A percentile compares a stretch with the other conserved stretches of the same genome.
Evolutionary conservation across 192 early-diverging fungal genomes (phyloP).

Genomic region (Mortierella alpina): DNA sequence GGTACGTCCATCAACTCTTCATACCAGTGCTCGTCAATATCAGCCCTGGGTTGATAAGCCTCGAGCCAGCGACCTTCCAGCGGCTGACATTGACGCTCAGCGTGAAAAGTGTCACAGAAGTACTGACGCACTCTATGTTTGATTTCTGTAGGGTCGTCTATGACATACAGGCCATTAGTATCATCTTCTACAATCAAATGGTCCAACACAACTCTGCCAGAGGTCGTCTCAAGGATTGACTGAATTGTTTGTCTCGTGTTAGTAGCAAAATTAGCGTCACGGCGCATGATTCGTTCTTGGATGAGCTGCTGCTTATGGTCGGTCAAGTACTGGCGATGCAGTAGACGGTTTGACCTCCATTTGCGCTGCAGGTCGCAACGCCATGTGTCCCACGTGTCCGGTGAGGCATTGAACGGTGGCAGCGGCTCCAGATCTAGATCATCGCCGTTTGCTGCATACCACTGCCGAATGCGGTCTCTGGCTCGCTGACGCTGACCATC

Average conservation of each 20-base stretch:
- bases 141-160: conserved; percentile 8
- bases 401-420: neutral
- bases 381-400: conserved; percentile 1
- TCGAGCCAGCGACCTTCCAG: neutral
- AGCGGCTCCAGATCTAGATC: neutral
- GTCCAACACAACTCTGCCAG: conserved; percentile 1
- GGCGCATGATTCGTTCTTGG: conserved; percentile 3
- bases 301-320: neutral
- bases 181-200: conserved; percentile 8
- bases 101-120: conserved; percentile 17
- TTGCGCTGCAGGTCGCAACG: neutral
- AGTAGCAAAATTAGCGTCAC: neutral
- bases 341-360: neutral
- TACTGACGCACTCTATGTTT: conserved; percentile 6
- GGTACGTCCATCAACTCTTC: neutral
- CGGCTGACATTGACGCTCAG: conserved; percentile 3
- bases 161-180: conserved; percentile 1
- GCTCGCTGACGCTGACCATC: no score
- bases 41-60: conserved; percentile 2
- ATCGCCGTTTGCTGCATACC: neutral
- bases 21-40: conserved; percentile 3
- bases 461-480: neutral
- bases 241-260: conserved; percentile 4
- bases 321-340: neutral
- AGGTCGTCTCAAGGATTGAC: neutral